Evolutionary conservation across 2,329 filamentous ascomycete genomes (phyloP).

Genomic region (Bipolaris cookei): DNA sequence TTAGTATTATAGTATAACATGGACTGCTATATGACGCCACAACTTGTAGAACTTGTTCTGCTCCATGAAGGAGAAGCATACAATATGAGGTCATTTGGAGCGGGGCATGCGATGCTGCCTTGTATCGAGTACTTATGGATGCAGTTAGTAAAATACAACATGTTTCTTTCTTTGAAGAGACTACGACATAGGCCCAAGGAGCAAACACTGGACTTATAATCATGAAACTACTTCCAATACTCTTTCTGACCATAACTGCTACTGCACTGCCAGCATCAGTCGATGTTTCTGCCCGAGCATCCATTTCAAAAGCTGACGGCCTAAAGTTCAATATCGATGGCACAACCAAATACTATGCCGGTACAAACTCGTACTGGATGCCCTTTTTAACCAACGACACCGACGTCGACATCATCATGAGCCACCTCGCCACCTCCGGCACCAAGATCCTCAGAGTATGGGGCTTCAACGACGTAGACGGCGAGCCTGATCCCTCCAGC

Average conservation of each 20-base stretch:
- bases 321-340: conserved; percentile 47
- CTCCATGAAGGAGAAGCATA: not conserved
- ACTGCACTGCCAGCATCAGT: conserved; percentile 28
- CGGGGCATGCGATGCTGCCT: conserved; percentile 12
- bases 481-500: conserved; percentile 49
- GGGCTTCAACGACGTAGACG: conserved; percentile 67
- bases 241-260: conserved; percentile 28
- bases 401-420: conserved; percentile 60
- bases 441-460: conserved; percentile 66
- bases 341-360: conserved; percentile 55
- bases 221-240: conserved; percentile 34
- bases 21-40: conserved; percentile 18
- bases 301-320: conserved; percentile 36
- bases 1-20: conserved; percentile 5
- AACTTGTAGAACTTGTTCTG: conserved; percentile 7
- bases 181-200: not conserved
- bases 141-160: not conserved
- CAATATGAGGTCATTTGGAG: conserved; percentile 14
- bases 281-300: conserved; percentile 24
- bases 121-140: not conserved
- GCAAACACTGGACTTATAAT: not conserved
- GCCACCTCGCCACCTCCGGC: conserved; percentile 57
- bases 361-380: conserved; percentile 64
- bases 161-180: not conserved
- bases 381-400: conserved; percentile 59